Base-by-base conservation (phyloP, 495 filamentous ascomycete species). In the Aspergillus sclerotioniger region DNA sequence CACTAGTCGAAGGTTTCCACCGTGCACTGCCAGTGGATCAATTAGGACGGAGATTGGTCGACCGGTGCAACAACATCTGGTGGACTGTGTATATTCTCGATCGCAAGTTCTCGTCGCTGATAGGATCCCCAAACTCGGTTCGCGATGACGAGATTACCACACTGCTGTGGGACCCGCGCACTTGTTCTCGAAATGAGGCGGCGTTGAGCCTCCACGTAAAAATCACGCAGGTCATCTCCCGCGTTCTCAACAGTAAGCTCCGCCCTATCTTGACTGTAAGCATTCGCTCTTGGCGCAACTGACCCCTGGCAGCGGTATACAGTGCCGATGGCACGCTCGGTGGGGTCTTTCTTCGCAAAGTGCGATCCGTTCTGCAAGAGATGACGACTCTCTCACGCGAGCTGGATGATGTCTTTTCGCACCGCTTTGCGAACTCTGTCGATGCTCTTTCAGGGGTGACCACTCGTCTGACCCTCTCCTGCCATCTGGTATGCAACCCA, bases 61-160 rank as follows among this genome's bases (percentile, higher is more conserved):
- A 70, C 32, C 61, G 70, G 32, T 64, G 57, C 25, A 62, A 55
- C 48, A 63, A 69, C 45, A 63, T 68, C 39, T 73, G 68, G 68
- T 71, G 68, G 68, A 73, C 68, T 1, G 62, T 73, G 2, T 73
- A 73, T 44, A 62, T 71, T 39, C 54, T 73, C 15, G 70, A 73
- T 35, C 57, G 66, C 10, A 64, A 69, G 50, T 65, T 69, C 43
- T 60, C 68, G 6, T 63, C 68, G 8, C 48, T 71, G 28, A 69
- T 67, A 48, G 68, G 68, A 12, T 60, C 66, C 5, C 70, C 70
- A 2, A 56, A 64, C 28, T 54, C 61, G 6, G 59, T 73, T 0
- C 59, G 51, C 15, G 70, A 73, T 37, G 66, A 69, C 15, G 70
- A 73, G 16, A 65, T 73, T 21, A 67, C 58, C 4, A 60, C 66